phyloP scores from a whole-genome alignment of 768 basidiomycete species.

The Chalciporus chontae region DNA sequence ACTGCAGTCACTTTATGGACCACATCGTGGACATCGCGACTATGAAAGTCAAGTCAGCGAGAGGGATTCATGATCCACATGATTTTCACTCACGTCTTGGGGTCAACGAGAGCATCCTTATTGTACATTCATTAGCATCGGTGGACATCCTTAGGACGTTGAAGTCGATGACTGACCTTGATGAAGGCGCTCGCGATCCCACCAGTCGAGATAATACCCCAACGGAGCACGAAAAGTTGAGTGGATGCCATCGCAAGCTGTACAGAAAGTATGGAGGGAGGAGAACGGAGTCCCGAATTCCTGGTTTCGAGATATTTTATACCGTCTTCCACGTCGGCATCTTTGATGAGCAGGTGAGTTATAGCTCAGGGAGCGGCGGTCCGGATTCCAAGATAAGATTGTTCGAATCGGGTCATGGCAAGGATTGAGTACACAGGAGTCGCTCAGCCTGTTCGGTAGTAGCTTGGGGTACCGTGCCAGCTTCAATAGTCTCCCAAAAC shows the following conservation, averaged over 20 bases:
- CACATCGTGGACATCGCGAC: conserved; percentile 63
- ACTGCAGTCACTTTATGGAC: conserved; percentile 69
- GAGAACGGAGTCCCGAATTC: not conserved
- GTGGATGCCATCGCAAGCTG: conserved; percentile 14
- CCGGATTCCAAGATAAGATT: not conserved
- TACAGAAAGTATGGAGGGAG: not conserved
- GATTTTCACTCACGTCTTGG: conserved; percentile 54
- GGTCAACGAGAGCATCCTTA: conserved; percentile 75
- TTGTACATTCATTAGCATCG: conserved; percentile 1
- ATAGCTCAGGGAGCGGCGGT: not conserved
- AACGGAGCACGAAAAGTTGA: conserved; percentile 50
- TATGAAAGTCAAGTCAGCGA: conserved; percentile 22
- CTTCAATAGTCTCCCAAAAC: too few species aligned
- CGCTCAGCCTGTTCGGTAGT: too few species aligned
- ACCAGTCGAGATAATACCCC: conserved; percentile 89
- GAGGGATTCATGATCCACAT: not conserved
- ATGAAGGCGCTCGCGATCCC: conserved; percentile 65
- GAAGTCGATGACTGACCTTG: conserved; percentile 40
- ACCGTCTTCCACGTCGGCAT: not conserved
- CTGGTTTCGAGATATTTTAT: conserved; percentile 2
- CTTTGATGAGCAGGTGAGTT: conserved; percentile 8
- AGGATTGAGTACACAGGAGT: too few species aligned
- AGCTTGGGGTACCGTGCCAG: too few species aligned
- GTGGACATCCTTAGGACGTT: not conserved
- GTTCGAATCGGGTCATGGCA: too few species aligned